Percentiles rank a stretch among this genome's conserved stretches.
phyloP scores from a whole-genome alignment of 148 eudicot species.

The Hydrangea macrophylla region DNA sequence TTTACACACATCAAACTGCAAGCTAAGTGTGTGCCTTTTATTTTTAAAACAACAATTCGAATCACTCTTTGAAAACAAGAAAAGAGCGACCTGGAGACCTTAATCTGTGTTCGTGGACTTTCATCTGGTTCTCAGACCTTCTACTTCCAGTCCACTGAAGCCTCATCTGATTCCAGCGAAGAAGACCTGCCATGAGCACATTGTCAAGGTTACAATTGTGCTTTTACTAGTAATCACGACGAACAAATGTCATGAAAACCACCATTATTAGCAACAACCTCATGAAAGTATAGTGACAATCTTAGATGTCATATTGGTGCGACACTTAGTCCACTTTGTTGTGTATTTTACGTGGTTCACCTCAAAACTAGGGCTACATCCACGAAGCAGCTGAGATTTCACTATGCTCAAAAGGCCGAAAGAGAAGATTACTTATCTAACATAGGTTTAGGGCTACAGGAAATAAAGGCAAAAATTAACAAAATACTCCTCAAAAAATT shows the following conservation, averaged over 20 bases:
- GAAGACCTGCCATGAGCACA: conserved; percentile 45
- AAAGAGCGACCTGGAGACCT: conserved; percentile 32
- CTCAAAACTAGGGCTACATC: too few species aligned
- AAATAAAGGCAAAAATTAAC: too few species aligned
- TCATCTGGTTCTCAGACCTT: conserved; percentile 25
- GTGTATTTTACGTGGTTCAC: too few species aligned
- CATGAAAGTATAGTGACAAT: not conserved
- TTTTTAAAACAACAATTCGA: not conserved
- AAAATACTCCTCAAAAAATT: too few species aligned
- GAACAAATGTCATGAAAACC: not conserved
- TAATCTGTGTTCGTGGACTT: conserved; percentile 41
- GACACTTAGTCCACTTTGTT: not conserved
- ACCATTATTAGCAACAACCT: too few species aligned
- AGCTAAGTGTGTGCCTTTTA: not conserved
- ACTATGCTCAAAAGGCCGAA: too few species aligned
- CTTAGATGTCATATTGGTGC: not conserved
- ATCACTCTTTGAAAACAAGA: not conserved
- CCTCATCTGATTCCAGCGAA: conserved; percentile 69
- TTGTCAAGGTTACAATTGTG: not conserved
- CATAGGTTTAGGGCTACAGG: too few species aligned
- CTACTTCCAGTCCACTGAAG: conserved; percentile 60
- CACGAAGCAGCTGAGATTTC: too few species aligned
- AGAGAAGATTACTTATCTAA: too few species aligned
- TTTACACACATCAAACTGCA: not conserved
- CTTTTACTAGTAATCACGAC: too few species aligned